Evolutionary conservation across 2,329 filamentous ascomycete species (phyloP).

Genomic region (Exophiala viscosa): DNA sequence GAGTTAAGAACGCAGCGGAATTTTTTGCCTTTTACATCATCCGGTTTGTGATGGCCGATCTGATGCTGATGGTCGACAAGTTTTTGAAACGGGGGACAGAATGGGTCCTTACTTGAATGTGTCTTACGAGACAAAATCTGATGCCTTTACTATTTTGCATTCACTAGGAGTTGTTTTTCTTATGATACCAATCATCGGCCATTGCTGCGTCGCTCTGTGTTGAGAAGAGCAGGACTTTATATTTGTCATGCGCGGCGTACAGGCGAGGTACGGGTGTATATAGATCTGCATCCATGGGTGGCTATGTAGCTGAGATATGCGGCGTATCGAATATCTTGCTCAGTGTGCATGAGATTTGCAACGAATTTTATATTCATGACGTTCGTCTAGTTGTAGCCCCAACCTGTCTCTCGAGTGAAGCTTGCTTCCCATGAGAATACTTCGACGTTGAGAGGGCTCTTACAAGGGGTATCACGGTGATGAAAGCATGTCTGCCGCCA

Average conservation of each 20-base stretch:
- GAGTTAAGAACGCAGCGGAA: constrained; percentile 87
- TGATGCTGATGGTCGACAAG: constrained; percentile 84
- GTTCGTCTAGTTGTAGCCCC: no score
- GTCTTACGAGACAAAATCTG: not conserved
- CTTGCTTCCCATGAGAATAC: no score
- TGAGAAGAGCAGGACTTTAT: not conserved
- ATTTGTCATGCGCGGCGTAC: no score
- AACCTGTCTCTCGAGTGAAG: no score
- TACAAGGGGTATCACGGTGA: no score
- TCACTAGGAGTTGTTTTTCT: not conserved
- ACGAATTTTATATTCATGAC: no score
- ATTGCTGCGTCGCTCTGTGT: not conserved
- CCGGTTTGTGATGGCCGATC: constrained; percentile 84
- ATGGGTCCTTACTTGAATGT: constrained; percentile 66
- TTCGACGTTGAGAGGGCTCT: no score
- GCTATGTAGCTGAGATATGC: no score
- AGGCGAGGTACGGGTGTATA: not conserved
- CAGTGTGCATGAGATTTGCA: no score
- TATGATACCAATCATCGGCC: constrained; percentile 1
- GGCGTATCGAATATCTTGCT: no score
- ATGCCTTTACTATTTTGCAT: not conserved
- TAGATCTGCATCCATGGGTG: constrained; percentile 1
- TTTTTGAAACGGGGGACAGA: constrained; percentile 95
- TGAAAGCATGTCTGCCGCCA: no score
- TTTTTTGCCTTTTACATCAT: constrained; percentile 98